A percentile compares a stretch with the other conserved stretches of the same genome.
phyloP scores from a whole-genome alignment of 2,329 filamentous ascomycete genomes.

The Beauveria varroae region DNA sequence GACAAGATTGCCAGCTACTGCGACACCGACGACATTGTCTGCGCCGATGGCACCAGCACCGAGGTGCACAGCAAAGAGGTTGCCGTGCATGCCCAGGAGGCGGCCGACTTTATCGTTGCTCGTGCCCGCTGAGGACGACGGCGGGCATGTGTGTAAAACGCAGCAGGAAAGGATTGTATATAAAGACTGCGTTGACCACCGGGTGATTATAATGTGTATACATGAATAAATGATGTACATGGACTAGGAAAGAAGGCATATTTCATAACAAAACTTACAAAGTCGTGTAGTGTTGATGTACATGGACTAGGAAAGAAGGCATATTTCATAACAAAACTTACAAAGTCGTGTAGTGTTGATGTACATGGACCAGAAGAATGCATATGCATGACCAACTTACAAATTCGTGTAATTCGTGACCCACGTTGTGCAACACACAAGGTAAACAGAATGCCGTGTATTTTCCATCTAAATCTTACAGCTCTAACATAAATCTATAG shows the following conservation, averaged over 20 bases:
- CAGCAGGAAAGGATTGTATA: background rate
- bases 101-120: conserved; percentile 12
- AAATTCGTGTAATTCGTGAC: no score
- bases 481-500: background rate
- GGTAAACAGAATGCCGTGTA: conserved; percentile 2
- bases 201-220: background rate
- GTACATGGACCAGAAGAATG: background rate
- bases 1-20: conserved; percentile 11
- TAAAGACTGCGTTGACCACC: background rate
- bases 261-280: no score
- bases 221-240: background rate
- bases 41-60: conserved; percentile 1
- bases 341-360: background rate
- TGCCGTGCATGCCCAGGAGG: conserved; percentile 9
- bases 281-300: background rate
- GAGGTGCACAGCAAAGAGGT: conserved; percentile 12
- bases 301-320: background rate
- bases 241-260: background rate
- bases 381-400: background rate
- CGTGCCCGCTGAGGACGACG: background rate
- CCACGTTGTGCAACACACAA: no score
- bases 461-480: conserved; percentile 8
- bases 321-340: background rate
- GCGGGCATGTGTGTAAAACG: no score
- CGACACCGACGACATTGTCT: conserved; percentile 7